A percentile compares a stretch with the other conserved stretches of the same genome.
phyloP scores from a whole-genome alignment of 352 stramenopile species.

The Thalassiosira exigua region DNA sequence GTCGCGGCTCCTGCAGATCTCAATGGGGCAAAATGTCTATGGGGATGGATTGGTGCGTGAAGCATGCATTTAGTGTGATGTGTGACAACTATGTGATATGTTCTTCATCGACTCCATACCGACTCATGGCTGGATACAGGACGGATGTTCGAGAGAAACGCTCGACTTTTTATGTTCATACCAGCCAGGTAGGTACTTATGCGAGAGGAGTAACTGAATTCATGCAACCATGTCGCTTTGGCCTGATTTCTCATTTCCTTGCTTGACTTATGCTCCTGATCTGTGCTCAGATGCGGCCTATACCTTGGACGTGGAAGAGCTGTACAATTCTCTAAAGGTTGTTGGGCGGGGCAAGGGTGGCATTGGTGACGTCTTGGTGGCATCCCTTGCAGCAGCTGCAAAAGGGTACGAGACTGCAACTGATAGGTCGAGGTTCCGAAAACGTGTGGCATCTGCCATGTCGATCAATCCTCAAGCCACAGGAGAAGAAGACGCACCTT shows the following conservation, averaged over 20 bases:
- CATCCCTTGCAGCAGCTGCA: conserved; percentile 55
- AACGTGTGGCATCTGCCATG: conserved; percentile 37
- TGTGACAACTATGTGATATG: not conserved
- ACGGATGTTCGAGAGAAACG: conserved; percentile 72
- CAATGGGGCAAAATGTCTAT: conserved; percentile 60
- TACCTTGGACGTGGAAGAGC: conserved; percentile 56
- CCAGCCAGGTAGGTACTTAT: conserved; percentile 65
- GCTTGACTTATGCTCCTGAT: not conserved
- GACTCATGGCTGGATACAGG: too few relatives aligned
- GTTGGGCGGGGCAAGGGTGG: conserved; percentile 45
- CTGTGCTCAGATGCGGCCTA: conserved; percentile 18
- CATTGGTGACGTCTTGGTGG: conserved; percentile 67
- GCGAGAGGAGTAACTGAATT: too few relatives aligned
- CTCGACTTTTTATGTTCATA: conserved; percentile 80
- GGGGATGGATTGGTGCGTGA: conserved; percentile 65
- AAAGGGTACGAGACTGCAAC: conserved; percentile 26
- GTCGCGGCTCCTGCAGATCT: conserved; percentile 65
- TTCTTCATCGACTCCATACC: too few relatives aligned
- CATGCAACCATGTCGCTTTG: too few relatives aligned
- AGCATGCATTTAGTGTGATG: not conserved
- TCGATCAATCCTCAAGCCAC: conserved; percentile 44
- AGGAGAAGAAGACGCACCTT: conserved; percentile 34
- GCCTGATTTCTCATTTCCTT: too few relatives aligned
- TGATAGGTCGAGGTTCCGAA: conserved; percentile 24
- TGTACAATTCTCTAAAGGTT: conserved; percentile 63